Evolutionary conservation across 2,329 filamentous ascomycete species (phyloP).

Genomic region (Pestalotiopsis sp.): DNA sequence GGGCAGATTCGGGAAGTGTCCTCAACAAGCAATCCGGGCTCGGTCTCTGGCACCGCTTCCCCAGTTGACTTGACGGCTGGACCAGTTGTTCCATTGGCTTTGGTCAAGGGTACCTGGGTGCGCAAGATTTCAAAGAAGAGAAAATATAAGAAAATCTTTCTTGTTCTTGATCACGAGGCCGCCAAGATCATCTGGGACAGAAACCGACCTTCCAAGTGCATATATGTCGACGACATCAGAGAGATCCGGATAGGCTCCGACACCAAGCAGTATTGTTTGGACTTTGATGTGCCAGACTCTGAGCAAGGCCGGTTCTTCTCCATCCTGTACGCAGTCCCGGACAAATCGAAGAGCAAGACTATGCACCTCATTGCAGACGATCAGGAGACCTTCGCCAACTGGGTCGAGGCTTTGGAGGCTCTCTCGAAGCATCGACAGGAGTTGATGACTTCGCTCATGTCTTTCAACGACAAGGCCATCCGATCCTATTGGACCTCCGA

Average conservation of each 20-base stretch:
- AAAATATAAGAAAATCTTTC: slow-evolving; percentile 68
- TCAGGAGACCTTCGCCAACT: slow-evolving; percentile 70
- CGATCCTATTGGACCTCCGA: slow-evolving; percentile 84
- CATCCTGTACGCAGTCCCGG: slow-evolving; percentile 80
- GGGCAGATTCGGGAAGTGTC: slow-evolving; percentile 48
- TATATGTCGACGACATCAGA: slow-evolving; percentile 94
- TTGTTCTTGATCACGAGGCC: slow-evolving; percentile 77
- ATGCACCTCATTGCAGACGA: slow-evolving; percentile 86
- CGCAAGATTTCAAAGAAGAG: slow-evolving; percentile 86
- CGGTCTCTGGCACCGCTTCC: slow-evolving; percentile 43
- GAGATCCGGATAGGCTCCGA: slow-evolving; percentile 84
- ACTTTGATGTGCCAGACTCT: slow-evolving; percentile 70
- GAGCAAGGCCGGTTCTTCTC: slow-evolving; percentile 82
- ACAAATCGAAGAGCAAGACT: slow-evolving; percentile 80
- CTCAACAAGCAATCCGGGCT: slow-evolving; percentile 48
- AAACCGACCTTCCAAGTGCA: slow-evolving; percentile 74
- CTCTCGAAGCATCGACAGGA: slow-evolving; percentile 86
- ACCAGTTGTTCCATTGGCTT: slow-evolving; percentile 74
- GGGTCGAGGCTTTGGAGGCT: slow-evolving; percentile 82
- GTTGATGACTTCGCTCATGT: slow-evolving; percentile 85
- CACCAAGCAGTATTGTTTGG: slow-evolving; percentile 85
- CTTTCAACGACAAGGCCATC: slow-evolving; percentile 81
- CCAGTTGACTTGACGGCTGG: slow-evolving; percentile 50
- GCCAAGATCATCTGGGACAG: slow-evolving; percentile 90
- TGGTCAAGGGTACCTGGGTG: slow-evolving; percentile 78